A percentile compares a stretch with the other conserved stretches of the same genome.
These are phyloP conservation scores for Myrica gale DNA, from an alignment of 306 rosid genomes.

Conservation along the genomic window DNA sequence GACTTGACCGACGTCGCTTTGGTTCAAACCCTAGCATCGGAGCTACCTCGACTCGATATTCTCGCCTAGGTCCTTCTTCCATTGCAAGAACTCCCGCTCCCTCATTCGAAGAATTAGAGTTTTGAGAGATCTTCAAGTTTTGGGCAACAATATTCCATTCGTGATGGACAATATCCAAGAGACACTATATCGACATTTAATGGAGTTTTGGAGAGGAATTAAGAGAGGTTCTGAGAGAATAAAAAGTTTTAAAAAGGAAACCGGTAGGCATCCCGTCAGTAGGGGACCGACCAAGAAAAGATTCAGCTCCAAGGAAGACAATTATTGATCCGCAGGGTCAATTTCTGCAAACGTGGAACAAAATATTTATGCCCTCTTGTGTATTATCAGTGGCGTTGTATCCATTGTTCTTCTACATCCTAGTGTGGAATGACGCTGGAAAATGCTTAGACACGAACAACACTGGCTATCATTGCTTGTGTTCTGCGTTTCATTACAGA, in stretches of 20 bases:
- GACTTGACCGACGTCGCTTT: conserved; percentile 65
- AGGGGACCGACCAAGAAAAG: conserved; percentile 32
- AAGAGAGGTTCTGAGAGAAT: conserved; percentile 26
- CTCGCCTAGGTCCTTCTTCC: conserved; percentile 48
- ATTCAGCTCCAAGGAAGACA: too few relatives aligned
- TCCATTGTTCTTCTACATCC: conserved; percentile 74
- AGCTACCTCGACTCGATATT: conserved; percentile 59
- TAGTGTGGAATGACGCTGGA: conserved; percentile 21
- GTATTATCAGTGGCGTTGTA: conserved; percentile 74
- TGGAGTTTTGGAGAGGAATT: conserved; percentile 23
- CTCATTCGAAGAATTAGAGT: conserved; percentile 58
- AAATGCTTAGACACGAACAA: conserved; percentile 46
- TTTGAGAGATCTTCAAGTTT: conserved; percentile 45
- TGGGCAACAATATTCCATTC: conserved; percentile 29
- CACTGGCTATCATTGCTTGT: conserved; percentile 47
- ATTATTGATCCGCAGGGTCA: too few relatives aligned
- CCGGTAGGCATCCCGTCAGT: conserved; percentile 14
- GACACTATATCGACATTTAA: conserved; percentile 38
- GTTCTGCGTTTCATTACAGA: conserved; percentile 71
- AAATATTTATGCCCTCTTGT: conserved; percentile 66
- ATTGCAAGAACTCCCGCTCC: conserved; percentile 69
- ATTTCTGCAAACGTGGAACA: too few relatives aligned
- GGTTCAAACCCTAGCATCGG: conserved; percentile 58
- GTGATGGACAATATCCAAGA: conserved; percentile 29
- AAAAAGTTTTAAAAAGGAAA: conserved; percentile 14